A percentile compares a stretch with the other conserved stretches of the same genome.
phyloP scores from a whole-genome alignment of 1,284 basidiomycete species.

The Boletus austroedulis region DNA sequence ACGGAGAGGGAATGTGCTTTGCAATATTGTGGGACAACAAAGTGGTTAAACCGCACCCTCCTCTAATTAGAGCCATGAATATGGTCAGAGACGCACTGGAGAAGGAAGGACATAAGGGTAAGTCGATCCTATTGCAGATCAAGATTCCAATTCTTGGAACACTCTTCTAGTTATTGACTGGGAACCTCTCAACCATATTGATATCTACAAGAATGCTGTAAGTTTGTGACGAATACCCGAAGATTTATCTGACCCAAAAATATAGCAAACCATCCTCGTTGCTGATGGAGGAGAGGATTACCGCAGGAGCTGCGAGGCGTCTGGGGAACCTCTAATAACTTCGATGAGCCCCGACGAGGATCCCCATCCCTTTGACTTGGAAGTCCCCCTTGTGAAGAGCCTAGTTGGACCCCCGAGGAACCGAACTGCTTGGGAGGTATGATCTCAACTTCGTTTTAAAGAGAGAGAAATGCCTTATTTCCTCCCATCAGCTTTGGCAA shows the following conservation, averaged over 20 bases:
- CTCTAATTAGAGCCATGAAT: constrained; percentile 64
- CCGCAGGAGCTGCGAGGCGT: constrained; percentile 42
- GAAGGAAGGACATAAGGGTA: constrained; percentile 67
- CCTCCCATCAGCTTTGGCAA: constrained; percentile 50
- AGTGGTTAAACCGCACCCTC: constrained; percentile 64
- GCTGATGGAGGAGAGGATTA: constrained; percentile 42
- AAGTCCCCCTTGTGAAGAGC: constrained; percentile 23
- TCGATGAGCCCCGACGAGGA: constrained; percentile 45
- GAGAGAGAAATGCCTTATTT: constrained; percentile 18
- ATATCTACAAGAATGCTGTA: constrained; percentile 41
- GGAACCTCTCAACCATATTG: constrained; percentile 45
- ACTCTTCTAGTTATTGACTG: constrained; percentile 37
- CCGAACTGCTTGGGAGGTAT: constrained; percentile 28
- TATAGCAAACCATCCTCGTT: constrained; percentile 17
- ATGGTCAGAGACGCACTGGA: constrained; percentile 58
- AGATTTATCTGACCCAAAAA: not conserved
- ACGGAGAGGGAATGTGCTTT: constrained; percentile 57
- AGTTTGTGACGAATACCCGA: not conserved
- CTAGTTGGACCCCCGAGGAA: constrained; percentile 23
- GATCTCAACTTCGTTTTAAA: not conserved
- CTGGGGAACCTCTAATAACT: constrained; percentile 52
- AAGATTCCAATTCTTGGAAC: not conserved
- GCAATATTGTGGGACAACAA: constrained; percentile 66
- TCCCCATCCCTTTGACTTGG: constrained; percentile 28
- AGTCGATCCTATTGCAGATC: not conserved